Evolutionary conservation across 352 stramenopile species (phyloP).

Genomic region (Pythium volutum): DNA sequence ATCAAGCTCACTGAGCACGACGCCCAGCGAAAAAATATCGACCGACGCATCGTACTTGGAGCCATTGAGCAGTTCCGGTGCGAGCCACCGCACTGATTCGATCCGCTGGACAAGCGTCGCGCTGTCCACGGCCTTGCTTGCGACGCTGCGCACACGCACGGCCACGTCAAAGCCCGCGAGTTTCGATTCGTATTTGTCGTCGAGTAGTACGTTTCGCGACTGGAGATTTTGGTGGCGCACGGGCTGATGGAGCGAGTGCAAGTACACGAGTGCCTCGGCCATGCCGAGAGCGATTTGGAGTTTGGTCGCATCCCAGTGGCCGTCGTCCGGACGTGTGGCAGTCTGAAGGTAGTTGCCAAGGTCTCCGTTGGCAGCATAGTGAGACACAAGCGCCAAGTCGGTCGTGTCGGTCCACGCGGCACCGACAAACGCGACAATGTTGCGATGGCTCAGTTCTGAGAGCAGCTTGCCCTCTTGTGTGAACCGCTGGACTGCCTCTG

Average conservation of each 20-base stretch:
- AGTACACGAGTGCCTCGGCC: constrained; percentile 22
- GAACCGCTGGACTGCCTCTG: constrained; percentile 12
- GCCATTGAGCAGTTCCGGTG: constrained; percentile 15
- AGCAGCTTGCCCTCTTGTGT: constrained; percentile 18
- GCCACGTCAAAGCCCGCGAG: neutral
- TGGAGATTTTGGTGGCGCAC: constrained; percentile 12
- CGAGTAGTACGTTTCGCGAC: constrained; percentile 9
- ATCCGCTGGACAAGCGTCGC: neutral
- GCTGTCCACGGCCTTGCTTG: neutral
- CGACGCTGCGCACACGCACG: neutral
- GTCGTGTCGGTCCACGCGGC: constrained; percentile 28
- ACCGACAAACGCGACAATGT: constrained; percentile 25
- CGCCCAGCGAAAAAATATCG: constrained; percentile 20
- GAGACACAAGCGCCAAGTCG: constrained; percentile 23
- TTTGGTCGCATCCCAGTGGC: constrained; percentile 2
- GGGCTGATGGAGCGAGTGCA: constrained; percentile 14
- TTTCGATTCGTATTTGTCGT: neutral
- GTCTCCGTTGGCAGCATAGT: constrained; percentile 26
- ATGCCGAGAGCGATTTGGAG: constrained; percentile 17
- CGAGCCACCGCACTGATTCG: constrained; percentile 15
- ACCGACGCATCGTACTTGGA: constrained; percentile 5
- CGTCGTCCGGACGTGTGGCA: neutral
- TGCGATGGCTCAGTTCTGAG: constrained; percentile 3
- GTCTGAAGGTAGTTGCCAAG: constrained; percentile 6
- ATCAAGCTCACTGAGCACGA: constrained; percentile 22